Percentiles rank a stretch among this genome's conserved stretches.
These are phyloP conservation scores for Arthonia radiata DNA, from an alignment of 495 filamentous ascomycete species.

Conservation along the genomic window DNA sequence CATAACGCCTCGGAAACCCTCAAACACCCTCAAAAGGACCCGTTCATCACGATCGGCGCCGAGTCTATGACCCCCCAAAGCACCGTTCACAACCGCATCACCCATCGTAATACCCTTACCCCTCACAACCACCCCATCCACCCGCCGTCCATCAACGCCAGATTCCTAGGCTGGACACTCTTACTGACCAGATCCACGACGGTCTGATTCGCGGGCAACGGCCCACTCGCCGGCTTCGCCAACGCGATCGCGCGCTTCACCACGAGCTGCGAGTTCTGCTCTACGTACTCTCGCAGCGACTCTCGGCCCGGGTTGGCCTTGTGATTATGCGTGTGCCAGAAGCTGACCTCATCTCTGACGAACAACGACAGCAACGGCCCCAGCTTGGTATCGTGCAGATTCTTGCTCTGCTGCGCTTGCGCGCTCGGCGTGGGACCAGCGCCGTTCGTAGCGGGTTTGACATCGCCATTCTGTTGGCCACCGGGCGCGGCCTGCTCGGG, in stretches of 20 bases:
- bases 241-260: slow-evolving; percentile 71
- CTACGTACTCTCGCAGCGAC: slow-evolving; percentile 64
- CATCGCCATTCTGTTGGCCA: too few relatives aligned
- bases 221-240: slow-evolving; percentile 28
- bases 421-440: too few relatives aligned
- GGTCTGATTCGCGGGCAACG: slow-evolving; percentile 83
- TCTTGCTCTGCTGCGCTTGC: too few relatives aligned
- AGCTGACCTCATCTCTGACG: slow-evolving; percentile 92
- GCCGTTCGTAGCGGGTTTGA: too few relatives aligned
- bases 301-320: slow-evolving; percentile 36
- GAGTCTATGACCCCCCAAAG: too few relatives aligned
- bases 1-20: too few relatives aligned
- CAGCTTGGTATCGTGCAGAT: slow-evolving; percentile 56
- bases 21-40: too few relatives aligned
- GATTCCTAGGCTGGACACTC: slow-evolving; percentile 64
- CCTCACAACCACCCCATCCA: slow-evolving; percentile 99
- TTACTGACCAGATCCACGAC: slow-evolving; percentile 73
- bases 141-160: slow-evolving; percentile 65
- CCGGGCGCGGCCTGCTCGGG: too few relatives aligned
- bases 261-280: slow-evolving; percentile 67
- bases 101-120: too few relatives aligned
- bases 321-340: slow-evolving; percentile 76
- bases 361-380: slow-evolving; percentile 84
- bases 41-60: too few relatives aligned
- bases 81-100: too few relatives aligned